Evolutionary conservation across 1,284 basidiomycete species (phyloP), one percentile per base, ranked within the genome.

Genomic region (Caloboletus inedulis): DNA sequence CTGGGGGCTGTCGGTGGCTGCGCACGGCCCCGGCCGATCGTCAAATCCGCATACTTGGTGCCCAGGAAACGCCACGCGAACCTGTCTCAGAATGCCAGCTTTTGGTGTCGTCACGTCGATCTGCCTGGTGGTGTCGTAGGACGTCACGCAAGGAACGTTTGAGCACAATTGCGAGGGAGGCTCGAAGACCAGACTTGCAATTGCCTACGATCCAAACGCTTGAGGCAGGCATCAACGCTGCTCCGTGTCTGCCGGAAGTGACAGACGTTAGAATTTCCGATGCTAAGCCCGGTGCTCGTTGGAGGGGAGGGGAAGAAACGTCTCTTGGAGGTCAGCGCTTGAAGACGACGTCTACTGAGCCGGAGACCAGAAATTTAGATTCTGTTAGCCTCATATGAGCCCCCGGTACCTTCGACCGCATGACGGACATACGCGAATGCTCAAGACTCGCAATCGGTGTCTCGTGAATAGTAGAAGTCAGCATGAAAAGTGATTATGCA

Each of bases 391-490:
- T 39, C 30, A 30, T 31, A 13, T 50, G 19, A 60, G 52, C 18
- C 14, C 5, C n/a, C n/a, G n/a, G n/a, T n/a, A n/a, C 23, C 16
- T 10, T 43, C 13, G 7, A n/a, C 23, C 14, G 35, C 3, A 37
- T 19, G 30, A 21, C 30, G 21, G 25, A 46, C 42, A 6, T 13
- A 58, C 31, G 51, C 47, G 34, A 47, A 27, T 53, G 3, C 45
- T 43, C n/a, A n/a, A 51, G 14, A 81, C 91, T 75, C 72, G 97
- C 93, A 85, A 77, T 99, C 96, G 53, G 94, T 85, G 71, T 97
- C 95, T n/a, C n/a, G n/a, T n/a, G n/a, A n/a, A n/a, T n/a, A n/a
- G n/a, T n/a, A n/a, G n/a, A n/a, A n/a, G n/a, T n/a, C n/a, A n/a
- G n/a, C n/a, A n/a, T n/a, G n/a, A n/a, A n/a, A n/a, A n/a, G n/a